Conservation (phyloP, 768 basidiomycete species). For the Collybia sordida region DNA sequence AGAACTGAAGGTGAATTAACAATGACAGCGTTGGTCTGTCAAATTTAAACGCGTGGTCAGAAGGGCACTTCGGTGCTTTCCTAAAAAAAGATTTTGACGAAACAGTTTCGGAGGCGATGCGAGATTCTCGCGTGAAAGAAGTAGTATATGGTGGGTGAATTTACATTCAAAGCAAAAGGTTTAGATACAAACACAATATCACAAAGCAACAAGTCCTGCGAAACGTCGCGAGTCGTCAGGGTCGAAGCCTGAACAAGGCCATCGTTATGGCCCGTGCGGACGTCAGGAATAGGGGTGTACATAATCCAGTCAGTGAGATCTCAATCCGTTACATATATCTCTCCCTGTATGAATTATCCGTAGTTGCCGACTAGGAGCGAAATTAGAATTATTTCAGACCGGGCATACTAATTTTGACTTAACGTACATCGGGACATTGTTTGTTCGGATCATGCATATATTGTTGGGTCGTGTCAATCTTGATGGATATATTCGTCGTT, state of each 20-base stretch:
- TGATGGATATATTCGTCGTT: constrained; percentile 59
- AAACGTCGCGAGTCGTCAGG: neutral
- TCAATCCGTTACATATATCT: constrained; percentile 3
- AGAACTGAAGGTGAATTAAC: constrained; percentile 7
- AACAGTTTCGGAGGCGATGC: no score
- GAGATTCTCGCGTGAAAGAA: no score
- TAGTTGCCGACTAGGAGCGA: constrained; percentile 15
- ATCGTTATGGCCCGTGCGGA: no score
- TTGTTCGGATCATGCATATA: constrained; percentile 34
- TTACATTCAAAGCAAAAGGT: neutral
- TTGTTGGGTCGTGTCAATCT: constrained; percentile 63
- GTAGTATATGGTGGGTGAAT: no score
- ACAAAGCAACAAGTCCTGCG: neutral
- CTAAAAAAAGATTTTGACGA: no score
- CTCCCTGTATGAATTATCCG: constrained; percentile 13
- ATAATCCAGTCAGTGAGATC: no score
- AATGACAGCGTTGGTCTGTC: constrained; percentile 2
- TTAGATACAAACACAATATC: constrained; percentile 1
- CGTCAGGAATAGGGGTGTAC: constrained; percentile 1
- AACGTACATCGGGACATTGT: constrained; percentile 16
- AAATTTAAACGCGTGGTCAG: neutral
- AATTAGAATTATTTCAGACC: neutral
- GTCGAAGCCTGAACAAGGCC: neutral
- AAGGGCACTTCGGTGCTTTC: neutral
- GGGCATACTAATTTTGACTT: neutral